Conservation (phyloP, 78 protist species). For the Creolimax fragrantissima region DNA sequence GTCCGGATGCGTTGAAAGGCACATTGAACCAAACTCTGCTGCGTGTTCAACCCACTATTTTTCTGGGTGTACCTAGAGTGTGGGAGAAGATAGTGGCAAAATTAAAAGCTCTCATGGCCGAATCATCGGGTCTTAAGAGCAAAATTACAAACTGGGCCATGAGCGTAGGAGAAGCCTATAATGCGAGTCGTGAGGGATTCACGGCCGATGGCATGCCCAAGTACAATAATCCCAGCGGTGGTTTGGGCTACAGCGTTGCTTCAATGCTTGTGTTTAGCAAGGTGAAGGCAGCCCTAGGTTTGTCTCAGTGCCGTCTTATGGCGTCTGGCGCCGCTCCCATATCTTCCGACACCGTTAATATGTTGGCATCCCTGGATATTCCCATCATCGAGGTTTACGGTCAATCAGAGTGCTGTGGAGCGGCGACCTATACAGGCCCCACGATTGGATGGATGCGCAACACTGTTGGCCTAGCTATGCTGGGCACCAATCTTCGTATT, state of each 20-base stretch:
- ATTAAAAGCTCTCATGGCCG: conserved; percentile 13
- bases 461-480: conserved; percentile 43
- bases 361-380: conserved; percentile 56
- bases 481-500: conserved; percentile 35
- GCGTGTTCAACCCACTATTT: conserved; percentile 63
- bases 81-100: conserved; percentile 76
- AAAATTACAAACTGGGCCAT: conserved; percentile 54
- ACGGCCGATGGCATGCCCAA: conserved; percentile 30
- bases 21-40: conserved; percentile 37
- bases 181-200: not conserved
- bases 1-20: conserved; percentile 53
- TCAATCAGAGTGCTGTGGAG: conserved; percentile 64
- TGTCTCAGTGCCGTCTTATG: conserved; percentile 40
- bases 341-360: conserved; percentile 40
- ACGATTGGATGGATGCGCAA: conserved; percentile 7
- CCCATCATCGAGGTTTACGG: conserved; percentile 67
- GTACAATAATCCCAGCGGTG: not conserved
- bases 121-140: conserved; percentile 32
- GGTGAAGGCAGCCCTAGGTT: conserved; percentile 49
- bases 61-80: conserved; percentile 79
- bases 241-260: conserved; percentile 44
- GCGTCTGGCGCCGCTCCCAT: conserved; percentile 79
- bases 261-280: conserved; percentile 42
- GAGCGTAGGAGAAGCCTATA: not conserved
- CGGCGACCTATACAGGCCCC: conserved; percentile 40